Evolutionary conservation across 129 eudicot species (phyloP), one percentile per base, ranked within the genome.

Genomic region (Flaveria linearis): DNA sequence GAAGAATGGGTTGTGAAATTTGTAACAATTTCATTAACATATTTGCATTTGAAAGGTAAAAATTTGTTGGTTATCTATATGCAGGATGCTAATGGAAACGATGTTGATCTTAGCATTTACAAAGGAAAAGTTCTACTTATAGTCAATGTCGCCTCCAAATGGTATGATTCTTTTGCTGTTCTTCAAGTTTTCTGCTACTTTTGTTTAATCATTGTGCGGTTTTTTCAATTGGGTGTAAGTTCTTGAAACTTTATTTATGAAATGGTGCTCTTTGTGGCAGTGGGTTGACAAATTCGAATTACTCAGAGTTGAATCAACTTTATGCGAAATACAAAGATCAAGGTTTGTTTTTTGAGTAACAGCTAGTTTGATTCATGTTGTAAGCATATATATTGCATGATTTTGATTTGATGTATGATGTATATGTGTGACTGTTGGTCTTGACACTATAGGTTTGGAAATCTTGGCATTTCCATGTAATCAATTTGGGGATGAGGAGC

Each of bases 401-500:
- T 16, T 12, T 68, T 53, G 74, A 76, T 39, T 14, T 36, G 41
- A 36, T 36, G 41, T 17, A 76, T 76, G 57, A 25, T 61, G 17
- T 42, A 43, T 62, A 18, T 64, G 60, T 36, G 36, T 57, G 45
- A 17, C 68, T 49, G 43, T 43, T 7, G 20, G 16, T 75, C 33
- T 49, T 13, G 15, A 45, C 25, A 39, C 45, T 39, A 49, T 49
- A 92, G 98, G 98, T 61, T 79, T 93, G 16, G 95, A 93, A 83
- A 84, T 93, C 73, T 78, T 93, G 67, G 98, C 98, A 47, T 93
- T 93, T 76, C 98, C 98, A 0, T 93, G 98, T 82, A 93, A 93
- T 71, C 98, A 93, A 65, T 93, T 90, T 82, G 98, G 96, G 7
- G 92, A 80, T 51, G 89, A 92, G 86, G 98, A 93, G 83, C 98